phyloP scores from a whole-genome alignment of 192 early-diverging fungal genomes.

The Coemansia guatemalensis region DNA sequence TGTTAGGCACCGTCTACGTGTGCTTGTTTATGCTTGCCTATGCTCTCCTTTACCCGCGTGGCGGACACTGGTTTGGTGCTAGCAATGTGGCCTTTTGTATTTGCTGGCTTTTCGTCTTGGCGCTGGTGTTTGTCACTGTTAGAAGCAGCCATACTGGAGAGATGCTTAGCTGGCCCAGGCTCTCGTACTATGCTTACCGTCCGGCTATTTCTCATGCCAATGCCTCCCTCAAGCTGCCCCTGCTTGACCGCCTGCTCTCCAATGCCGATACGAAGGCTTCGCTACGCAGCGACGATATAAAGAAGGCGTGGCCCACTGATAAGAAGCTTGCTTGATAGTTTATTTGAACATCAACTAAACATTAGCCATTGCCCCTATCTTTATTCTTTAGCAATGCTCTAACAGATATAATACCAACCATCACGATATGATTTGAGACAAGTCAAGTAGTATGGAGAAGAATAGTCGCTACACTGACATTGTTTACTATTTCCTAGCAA shows the following conservation, averaged over 20 bases:
- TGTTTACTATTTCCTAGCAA: not conserved
- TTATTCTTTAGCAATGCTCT: not conserved
- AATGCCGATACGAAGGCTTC: conserved; percentile 25
- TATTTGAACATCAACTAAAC: not conserved
- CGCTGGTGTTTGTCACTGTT: conserved; percentile 31
- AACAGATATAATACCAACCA: not conserved
- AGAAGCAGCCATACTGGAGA: conserved; percentile 46
- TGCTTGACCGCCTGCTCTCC: conserved; percentile 40
- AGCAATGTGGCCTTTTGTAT: conserved; percentile 34
- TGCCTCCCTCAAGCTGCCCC: conserved; percentile 32
- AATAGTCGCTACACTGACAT: not conserved
- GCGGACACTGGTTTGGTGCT: conserved; percentile 37
- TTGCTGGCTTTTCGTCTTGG: conserved; percentile 44
- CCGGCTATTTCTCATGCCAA: conserved; percentile 42
- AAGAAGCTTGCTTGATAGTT: conserved; percentile 32
- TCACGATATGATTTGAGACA: not conserved
- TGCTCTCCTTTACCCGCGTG: conserved; percentile 54
- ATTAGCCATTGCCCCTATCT: not conserved
- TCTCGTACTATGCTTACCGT: conserved; percentile 37
- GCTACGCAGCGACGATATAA: conserved; percentile 28
- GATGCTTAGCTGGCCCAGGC: conserved; percentile 56
- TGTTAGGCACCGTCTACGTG: conserved; percentile 53
- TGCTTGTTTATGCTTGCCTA: conserved; percentile 55
- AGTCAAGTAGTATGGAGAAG: not conserved
- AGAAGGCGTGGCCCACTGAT: conserved; percentile 25